Percentiles rank a stretch among this genome's conserved stretches.
Evolutionary conservation across 352 stramenopile genomes (phyloP).

Genomic region (Porosira glacialis): DNA sequence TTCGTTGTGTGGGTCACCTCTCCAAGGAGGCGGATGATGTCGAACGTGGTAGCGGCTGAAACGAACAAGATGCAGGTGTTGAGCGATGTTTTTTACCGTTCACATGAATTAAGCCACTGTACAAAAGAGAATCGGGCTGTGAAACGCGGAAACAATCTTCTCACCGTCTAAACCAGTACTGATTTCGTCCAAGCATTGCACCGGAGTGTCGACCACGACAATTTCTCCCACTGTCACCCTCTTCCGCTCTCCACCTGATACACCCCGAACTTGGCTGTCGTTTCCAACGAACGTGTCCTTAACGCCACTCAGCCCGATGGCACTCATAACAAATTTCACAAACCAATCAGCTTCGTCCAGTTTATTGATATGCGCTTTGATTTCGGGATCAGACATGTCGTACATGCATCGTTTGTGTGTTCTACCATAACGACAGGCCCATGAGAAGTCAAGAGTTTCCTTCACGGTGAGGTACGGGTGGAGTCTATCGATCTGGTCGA

Average conservation of each 20-base stretch:
- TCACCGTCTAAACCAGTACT: slow-evolving; percentile 89
- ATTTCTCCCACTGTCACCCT: slow-evolving; percentile 89
- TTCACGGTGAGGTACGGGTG: slow-evolving; percentile 86
- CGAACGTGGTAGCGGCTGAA: slow-evolving; percentile 86
- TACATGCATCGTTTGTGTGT: too few relatives aligned
- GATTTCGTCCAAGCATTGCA: slow-evolving; percentile 89
- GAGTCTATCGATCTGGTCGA: slow-evolving; percentile 88
- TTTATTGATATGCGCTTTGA: slow-evolving; percentile 53
- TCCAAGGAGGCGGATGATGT: slow-evolving; percentile 84
- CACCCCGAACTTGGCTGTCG: slow-evolving; percentile 83
- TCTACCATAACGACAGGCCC: slow-evolving; percentile 52
- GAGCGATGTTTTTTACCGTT: too few relatives aligned
- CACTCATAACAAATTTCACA: slow-evolving; percentile 82
- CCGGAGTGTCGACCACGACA: slow-evolving; percentile 78
- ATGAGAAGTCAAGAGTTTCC: slow-evolving; percentile 88
- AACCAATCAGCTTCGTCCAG: slow-evolving; percentile 82
- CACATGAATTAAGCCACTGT: too few relatives aligned
- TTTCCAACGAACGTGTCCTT: slow-evolving; percentile 89
- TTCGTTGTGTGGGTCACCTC: slow-evolving; percentile 59
- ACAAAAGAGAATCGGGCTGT: too few relatives aligned
- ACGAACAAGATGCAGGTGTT: too few relatives aligned
- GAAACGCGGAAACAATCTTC: too few relatives aligned
- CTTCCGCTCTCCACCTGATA: slow-evolving; percentile 87
- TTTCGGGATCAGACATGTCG: slow-evolving; percentile 14
- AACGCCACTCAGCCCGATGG: slow-evolving; percentile 85